Evolutionary conservation across 306 rosid species (phyloP), one percentile per base, ranked within the genome.

Genomic region (Fragaria vesca): DNA sequence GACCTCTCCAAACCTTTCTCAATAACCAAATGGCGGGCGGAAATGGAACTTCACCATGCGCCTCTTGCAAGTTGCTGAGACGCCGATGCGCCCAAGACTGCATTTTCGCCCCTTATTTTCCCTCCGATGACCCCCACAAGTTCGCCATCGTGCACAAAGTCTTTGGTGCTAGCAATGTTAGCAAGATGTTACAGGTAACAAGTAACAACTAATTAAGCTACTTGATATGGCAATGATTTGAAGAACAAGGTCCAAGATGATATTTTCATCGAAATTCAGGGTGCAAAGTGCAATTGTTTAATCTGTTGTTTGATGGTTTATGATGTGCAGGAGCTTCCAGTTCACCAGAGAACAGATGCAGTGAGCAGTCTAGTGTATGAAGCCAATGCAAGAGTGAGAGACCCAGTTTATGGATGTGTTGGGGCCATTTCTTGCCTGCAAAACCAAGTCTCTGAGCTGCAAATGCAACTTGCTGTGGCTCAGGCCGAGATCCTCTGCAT

Each of bases 81-180:
- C 93, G 98, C 46, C 83, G 97, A 16, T 95, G 98, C 38, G 82
- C 91, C 81, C 86, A 85, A 57, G 92, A 95, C 78, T 95, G 98
- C 89, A 81, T 84, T 60, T 95, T 95, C 26, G 93, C 97, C 18
- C 98, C 98, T 30, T 95, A 89, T 74, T 95, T 95, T 20, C 93
- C 97, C 46, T 80, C 97, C 28, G 90, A 95, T 62, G 96, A 95
- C 50, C 97, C 97, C 17, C 93, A 89, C 72, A 95, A 89, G 83
- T 95, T 95, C 66, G 93, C 94, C 76, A 89, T 87, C 38, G 98
- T 95, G 75, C 98, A 95, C 84, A 95, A 93, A 85, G 93, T 95
- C 82, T 95, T 92, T 45, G 98, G 98, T 21, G 98, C 98, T 16
- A 95, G 98, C 89, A 95, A 95, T 71, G 90, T 95, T 47, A 88